Percentiles rank a stretch among this genome's conserved stretches.
Conservation (phyloP, 192 early-diverging fungal genomes). For the Paraglomus brasilianum region DNA sequence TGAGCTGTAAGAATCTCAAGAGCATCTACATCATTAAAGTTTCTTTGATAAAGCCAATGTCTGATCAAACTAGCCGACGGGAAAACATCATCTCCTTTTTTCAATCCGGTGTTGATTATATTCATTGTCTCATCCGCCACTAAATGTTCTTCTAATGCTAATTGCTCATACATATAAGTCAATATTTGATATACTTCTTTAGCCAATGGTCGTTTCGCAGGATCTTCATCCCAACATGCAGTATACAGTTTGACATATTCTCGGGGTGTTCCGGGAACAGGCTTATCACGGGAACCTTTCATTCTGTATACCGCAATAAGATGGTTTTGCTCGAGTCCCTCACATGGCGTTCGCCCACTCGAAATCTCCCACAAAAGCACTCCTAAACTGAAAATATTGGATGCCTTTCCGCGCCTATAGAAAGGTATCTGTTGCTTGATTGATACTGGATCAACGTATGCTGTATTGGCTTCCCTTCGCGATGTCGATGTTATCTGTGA, state of each 20-base stretch:
- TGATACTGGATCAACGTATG: constrained; percentile 1
- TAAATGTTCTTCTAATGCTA: no score
- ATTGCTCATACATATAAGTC: no score
- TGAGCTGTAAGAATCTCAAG: no score
- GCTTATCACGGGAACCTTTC: neutral
- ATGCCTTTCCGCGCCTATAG: neutral
- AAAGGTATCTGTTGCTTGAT: constrained; percentile 7
- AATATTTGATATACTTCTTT: no score
- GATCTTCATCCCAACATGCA: constrained; percentile 21
- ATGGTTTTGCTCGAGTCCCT: neutral
- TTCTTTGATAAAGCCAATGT: no score
- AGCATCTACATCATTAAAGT: no score
- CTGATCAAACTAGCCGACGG: no score
- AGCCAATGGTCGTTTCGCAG: constrained; percentile 26
- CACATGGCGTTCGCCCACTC: neutral
- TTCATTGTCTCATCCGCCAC: no score
- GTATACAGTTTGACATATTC: constrained; percentile 22
- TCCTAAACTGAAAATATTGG: constrained; percentile 1
- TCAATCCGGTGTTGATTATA: no score
- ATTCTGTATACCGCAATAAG: neutral
- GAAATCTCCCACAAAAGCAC: constrained; percentile 13
- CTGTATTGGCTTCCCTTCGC: neutral
- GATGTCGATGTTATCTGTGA: neutral
- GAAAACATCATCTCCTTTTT: no score
- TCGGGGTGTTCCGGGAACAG: constrained; percentile 15